Base-by-base conservation (phyloP, 495 filamentous ascomycete species). In the Sabuloglossum arenarium region DNA sequence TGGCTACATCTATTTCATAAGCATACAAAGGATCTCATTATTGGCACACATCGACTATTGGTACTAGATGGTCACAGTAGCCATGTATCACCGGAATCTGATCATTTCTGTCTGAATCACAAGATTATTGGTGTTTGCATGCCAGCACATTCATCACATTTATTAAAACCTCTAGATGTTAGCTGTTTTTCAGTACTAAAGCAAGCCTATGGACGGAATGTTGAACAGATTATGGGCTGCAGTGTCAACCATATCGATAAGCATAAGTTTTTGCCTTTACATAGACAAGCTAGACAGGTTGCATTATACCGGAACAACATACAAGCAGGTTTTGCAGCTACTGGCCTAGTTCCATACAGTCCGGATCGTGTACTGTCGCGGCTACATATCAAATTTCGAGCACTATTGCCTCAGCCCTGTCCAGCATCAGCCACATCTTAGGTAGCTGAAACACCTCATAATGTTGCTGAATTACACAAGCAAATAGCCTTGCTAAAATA, bases 91-190 rank as follows among this genome's bases (percentile, higher is more conserved):
- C 28, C 31, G 8, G 23, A 59, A 42, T 58, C 59, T 30, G 14
- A 32, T 34, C 10, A 43, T 9, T 42, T 34, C 56, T 57, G 25
- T n/a, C 57, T 56, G 31, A 51, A 28, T 23, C 16, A 59, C 37
- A 54, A 61, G 6, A 63, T 63, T 37, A 58, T 60, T 21, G 51
- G 49, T 21, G 10, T 62, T n/a, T 59, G 56, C 50, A 59, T 64
- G 55, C 62, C 61, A 12, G 8, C 57, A 47, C 58, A 65, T 42
- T 59, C 34, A n/a, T 63, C 55, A 19, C 62, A 63, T 59, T 56
- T 63, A 1, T 53, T 63, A 19, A 57, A 65, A 54, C 63, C 63
- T 16, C 55, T 62, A 46, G 56, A 64, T 56, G 59, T 64, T 54
- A 54, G 54, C 27, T 62, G 54, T 42, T 62, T 62, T 46, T 47